Percentiles rank a stretch among this genome's conserved stretches.
phyloP scores from a whole-genome alignment of 805 yeast genomes.

The Nakazawaea pomicola region DNA sequence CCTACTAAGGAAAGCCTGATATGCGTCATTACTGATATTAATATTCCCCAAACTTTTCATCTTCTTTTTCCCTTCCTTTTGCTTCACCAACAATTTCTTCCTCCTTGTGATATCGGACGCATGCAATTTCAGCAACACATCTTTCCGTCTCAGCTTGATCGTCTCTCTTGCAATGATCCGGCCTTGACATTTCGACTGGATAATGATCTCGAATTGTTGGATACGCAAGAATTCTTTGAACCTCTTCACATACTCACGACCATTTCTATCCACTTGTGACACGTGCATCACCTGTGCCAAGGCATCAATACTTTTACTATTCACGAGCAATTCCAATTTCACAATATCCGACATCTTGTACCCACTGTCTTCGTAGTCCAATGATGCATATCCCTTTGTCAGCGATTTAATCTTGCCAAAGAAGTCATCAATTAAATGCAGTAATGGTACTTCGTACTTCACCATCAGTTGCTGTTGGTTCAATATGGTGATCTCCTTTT shows the following conservation, averaged over 20 bases:
- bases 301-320: slow-evolving; percentile 88
- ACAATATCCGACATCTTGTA: slow-evolving; percentile 75
- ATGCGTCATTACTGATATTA: slow-evolving; percentile 77
- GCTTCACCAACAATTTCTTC: slow-evolving; percentile 80
- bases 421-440: slow-evolving; percentile 90
- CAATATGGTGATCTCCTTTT: slow-evolving; percentile 70
- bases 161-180: slow-evolving; percentile 88
- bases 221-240: slow-evolving; percentile 75
- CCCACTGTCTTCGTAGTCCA: slow-evolving; percentile 93
- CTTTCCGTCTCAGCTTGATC: slow-evolving; percentile 88
- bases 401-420: slow-evolving; percentile 89
- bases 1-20: slow-evolving; percentile 70
- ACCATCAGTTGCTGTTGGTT: slow-evolving; percentile 77
- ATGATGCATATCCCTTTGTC: slow-evolving; percentile 88
- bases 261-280: slow-evolving; percentile 67
- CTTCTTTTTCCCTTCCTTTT: slow-evolving; percentile 88
- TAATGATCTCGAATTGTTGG: slow-evolving; percentile 87
- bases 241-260: slow-evolving; percentile 76
- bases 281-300: slow-evolving; percentile 85
- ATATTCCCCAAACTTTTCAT: slow-evolving; percentile 79
- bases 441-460: slow-evolving; percentile 77
- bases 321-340: slow-evolving; percentile 83
- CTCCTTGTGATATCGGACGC: slow-evolving; percentile 91
- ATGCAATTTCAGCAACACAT: slow-evolving; percentile 88
- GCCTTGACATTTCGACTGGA: slow-evolving; percentile 81